Evolutionary conservation across 768 basidiomycete genomes (phyloP).

Genomic region (Hygrocybe punicea): DNA sequence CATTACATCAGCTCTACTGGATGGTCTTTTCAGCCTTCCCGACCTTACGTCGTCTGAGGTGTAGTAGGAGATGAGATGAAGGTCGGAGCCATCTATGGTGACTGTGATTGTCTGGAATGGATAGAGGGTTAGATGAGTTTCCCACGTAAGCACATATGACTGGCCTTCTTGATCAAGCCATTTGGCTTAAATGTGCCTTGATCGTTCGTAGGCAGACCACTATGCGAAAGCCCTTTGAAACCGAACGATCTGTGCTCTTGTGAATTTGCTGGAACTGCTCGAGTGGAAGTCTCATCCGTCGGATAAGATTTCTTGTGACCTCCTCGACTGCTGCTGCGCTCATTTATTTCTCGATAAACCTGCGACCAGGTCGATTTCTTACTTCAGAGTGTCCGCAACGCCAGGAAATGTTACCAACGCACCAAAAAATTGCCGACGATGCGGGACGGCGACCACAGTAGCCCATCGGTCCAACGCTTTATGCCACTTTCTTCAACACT

Average conservation of each 20-base stretch:
- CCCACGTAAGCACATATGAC: constrained; percentile 5
- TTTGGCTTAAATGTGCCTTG: constrained; percentile 63
- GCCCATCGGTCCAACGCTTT: constrained; percentile 79
- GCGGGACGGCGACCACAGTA: constrained; percentile 79
- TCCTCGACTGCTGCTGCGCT: constrained; percentile 57
- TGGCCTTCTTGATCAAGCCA: constrained; percentile 81
- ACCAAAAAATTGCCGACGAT: constrained; percentile 86
- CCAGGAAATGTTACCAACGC: constrained; percentile 17
- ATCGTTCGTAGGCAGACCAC: constrained; percentile 36
- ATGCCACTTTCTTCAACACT: constrained; percentile 87
- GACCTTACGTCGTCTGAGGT: constrained; percentile 72
- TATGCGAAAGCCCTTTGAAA: constrained; percentile 34
- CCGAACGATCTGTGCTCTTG: constrained; percentile 36
- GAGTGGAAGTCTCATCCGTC: constrained; percentile 44
- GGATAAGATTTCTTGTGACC: constrained; percentile 50
- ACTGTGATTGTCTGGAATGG: constrained; percentile 75
- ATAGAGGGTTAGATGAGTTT: neutral
- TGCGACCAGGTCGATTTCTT: too few relatives aligned
- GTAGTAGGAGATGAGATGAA: constrained; percentile 84
- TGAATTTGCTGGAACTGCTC: constrained; percentile 32
- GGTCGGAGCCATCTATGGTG: constrained; percentile 70
- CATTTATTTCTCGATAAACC: constrained; percentile 81
- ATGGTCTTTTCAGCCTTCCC: constrained; percentile 66
- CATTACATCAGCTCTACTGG: constrained; percentile 68
- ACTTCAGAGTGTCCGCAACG: neutral